phyloP scores from a whole-genome alignment of 2,329 filamentous ascomycete species.

The Nemania serpens region DNA sequence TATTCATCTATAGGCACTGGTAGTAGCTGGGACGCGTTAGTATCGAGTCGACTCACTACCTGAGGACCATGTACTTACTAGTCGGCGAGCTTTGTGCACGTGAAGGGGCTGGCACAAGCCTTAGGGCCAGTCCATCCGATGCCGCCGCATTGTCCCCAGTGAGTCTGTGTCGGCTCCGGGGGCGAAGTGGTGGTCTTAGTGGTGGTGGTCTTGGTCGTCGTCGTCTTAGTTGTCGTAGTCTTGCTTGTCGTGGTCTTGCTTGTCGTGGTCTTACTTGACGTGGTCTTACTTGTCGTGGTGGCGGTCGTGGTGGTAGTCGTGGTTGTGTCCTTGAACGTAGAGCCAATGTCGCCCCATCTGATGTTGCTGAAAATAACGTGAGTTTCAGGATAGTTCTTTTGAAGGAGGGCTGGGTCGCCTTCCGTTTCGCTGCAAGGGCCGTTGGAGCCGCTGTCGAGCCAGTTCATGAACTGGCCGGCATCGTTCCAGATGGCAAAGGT shows the following conservation, averaged over 20 bases:
- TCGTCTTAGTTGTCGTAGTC: constrained; percentile 1
- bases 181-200: constrained; percentile 6
- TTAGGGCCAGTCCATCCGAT: constrained; percentile 18
- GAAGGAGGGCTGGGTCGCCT: constrained; percentile 50
- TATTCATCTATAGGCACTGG: constrained; percentile 15
- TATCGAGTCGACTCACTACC: background rate
- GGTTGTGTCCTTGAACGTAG: constrained; percentile 17
- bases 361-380: constrained; percentile 39
- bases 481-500: constrained; percentile 62
- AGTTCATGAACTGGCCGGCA: constrained; percentile 57
- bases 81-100: constrained; percentile 18
- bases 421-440: constrained; percentile 61
- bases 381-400: constrained; percentile 29
- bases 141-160: constrained; percentile 21
- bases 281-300: background rate
- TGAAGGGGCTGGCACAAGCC: constrained; percentile 17
- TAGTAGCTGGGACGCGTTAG: constrained; percentile 15
- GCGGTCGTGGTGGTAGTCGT: background rate
- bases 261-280: constrained; percentile 8
- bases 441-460: constrained; percentile 56
- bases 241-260: constrained; percentile 1
- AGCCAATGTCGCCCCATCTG: constrained; percentile 37
- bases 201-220: background rate
- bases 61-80: constrained; percentile 16
- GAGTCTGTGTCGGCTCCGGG: constrained; percentile 5